phyloP scores from a whole-genome alignment of 257 asterid genomes.

The Penstemon davidsonii region DNA sequence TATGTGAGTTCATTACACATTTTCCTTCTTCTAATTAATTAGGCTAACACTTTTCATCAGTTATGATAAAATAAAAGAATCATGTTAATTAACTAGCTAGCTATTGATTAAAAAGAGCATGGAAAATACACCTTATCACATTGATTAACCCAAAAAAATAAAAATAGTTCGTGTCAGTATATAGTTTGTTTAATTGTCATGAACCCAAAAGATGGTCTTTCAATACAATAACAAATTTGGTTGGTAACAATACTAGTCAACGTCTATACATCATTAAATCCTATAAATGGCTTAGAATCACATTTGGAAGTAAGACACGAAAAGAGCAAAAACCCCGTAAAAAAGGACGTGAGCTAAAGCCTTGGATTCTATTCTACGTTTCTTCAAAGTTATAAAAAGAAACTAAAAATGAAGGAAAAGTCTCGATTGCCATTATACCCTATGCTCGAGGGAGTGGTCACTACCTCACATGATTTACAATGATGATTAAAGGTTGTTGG shows the following conservation, averaged over 20 bases:
- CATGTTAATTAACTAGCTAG: too few relatives aligned
- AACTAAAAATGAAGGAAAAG: neutral
- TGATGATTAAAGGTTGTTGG: conserved; percentile 34
- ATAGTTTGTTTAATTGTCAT: neutral
- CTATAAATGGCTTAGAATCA: neutral
- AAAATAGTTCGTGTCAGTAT: neutral
- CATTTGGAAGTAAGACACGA: neutral
- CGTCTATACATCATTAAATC: neutral
- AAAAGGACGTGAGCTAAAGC: conserved; percentile 10
- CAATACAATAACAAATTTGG: neutral
- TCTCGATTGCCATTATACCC: neutral
- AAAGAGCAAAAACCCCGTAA: conserved; percentile 9
- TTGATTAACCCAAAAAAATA: neutral
- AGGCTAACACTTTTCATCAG: too few relatives aligned
- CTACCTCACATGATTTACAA: conserved; percentile 35
- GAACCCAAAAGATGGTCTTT: neutral
- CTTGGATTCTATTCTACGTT: conserved; percentile 31
- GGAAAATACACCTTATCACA: too few relatives aligned
- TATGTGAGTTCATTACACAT: too few relatives aligned
- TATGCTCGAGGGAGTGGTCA: conserved; percentile 6
- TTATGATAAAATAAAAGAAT: too few relatives aligned
- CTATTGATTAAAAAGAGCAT: too few relatives aligned
- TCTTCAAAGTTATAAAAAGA: neutral
- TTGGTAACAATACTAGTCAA: neutral
- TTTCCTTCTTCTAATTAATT: too few relatives aligned